Conservation (phyloP, 371 early-diverging fungal species). For the Nosema bombycis region DNA sequence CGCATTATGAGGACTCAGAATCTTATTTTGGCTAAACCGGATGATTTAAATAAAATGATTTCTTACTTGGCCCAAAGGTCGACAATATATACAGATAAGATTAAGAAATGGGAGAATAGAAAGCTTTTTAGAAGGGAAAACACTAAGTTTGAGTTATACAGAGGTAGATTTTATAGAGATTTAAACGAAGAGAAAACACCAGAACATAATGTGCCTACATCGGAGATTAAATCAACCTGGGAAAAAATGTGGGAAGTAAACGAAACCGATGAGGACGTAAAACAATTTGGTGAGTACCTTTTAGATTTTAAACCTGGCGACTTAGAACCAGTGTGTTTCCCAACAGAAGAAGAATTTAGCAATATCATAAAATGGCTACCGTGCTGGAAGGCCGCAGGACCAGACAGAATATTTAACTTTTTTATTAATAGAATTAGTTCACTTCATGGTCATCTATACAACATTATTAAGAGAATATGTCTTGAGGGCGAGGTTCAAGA, state of each 20-base stretch:
- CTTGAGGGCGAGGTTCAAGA: neutral
- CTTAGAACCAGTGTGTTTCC: neutral
- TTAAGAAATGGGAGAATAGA: neutral
- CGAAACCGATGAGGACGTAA: neutral
- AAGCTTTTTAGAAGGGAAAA: neutral
- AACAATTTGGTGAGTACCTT: neutral
- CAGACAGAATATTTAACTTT: neutral
- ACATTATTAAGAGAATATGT: neutral
- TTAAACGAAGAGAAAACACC: neutral
- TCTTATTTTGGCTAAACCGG: neutral
- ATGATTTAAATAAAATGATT: neutral
- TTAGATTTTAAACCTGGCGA: neutral
- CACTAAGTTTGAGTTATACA: neutral
- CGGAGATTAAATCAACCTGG: neutral
- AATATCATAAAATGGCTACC: neutral
- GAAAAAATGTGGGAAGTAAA: neutral
- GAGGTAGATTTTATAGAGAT: constrained; percentile 1
- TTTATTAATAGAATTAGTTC: neutral
- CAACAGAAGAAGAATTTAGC: neutral
- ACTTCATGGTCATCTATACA: neutral
- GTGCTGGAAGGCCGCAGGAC: neutral
- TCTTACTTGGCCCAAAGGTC: neutral
- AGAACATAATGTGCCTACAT: neutral
- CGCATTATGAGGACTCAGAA: neutral
- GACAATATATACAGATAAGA: neutral